Evolutionary conservation across 495 filamentous ascomycete genomes (phyloP), one percentile per base, ranked within the genome.

Genomic region (Stereocaulon alpinum): DNA sequence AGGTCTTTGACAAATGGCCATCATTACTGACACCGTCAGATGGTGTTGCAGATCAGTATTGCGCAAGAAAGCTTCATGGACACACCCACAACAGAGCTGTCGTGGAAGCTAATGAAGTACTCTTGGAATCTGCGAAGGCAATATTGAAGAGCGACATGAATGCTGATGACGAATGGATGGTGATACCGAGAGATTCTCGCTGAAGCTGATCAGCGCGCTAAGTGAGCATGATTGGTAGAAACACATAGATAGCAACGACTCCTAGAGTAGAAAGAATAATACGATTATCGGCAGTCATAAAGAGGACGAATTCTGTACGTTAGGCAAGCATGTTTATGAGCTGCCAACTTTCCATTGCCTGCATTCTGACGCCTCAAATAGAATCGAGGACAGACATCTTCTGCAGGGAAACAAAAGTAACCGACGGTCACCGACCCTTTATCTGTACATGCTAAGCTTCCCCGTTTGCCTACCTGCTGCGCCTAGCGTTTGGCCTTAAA

Each of bases 401-500:
- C 18, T n/a, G 7, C 6, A 6, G 6, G 22, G 18, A 6, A 55
- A 40, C 1, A 40, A 34, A 55, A 34, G 15, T 49, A 59, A 59
- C 4, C 56, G 40, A 43, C 43, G 47, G 40, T 59, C 29, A 43
- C 27, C 44, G 32, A 50, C 29, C 40, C 40, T 57, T 57, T n/a
- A 17, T 57, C 55, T 57, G 55, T 20, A 57, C 15, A 14, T 57
- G 55, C 55, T 15, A 32, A 32, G 50, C 47, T 59, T 59, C 22
- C 45, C 32, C 20, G 42, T 59, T 59, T 34, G n/a, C 45, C 30
- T 50, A 24, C 56, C 34, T 44, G 40, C 58, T 54, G 58, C 48
- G 58, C 40, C 40, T 17, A 32, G 50, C 41, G 40, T 55, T 60
- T 41, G n/a, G 50, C 58, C 58, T 60, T 40, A 44, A 60, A 55